Percentiles rank a stretch among this genome's conserved stretches.
Evolutionary conservation across 2,329 filamentous ascomycete species (phyloP).

Genomic region (Colletotrichum eremochloae): DNA sequence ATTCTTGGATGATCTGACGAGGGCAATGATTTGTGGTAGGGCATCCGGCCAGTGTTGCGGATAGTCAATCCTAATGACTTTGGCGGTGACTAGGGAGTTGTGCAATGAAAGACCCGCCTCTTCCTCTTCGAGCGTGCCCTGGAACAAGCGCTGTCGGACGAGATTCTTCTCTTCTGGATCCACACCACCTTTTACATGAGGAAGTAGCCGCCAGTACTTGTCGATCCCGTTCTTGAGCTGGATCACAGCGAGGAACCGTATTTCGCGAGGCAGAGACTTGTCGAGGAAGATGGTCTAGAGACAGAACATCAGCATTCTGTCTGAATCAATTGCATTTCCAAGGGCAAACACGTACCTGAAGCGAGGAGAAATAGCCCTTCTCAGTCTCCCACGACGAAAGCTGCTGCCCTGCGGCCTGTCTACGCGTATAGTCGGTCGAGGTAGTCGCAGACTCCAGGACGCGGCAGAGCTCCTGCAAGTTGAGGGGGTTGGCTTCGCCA

Average conservation of each 20-base stretch:
- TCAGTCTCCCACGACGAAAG: constrained; percentile 79
- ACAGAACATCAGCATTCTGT: constrained; percentile 25
- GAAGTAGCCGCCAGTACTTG: constrained; percentile 86
- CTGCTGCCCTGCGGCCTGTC: constrained; percentile 78
- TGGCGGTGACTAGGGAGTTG: constrained; percentile 88
- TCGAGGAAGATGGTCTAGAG: constrained; percentile 83
- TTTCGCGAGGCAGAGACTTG: constrained; percentile 78
- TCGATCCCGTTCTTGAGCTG: constrained; percentile 98
- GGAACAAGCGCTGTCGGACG: constrained; percentile 81
- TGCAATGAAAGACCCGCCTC: constrained; percentile 84
- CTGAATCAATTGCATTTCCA: background rate
- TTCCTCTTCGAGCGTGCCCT: constrained; percentile 82
- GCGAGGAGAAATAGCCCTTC: constrained; percentile 73
- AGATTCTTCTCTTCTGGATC: constrained; percentile 80
- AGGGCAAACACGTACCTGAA: constrained; percentile 68
- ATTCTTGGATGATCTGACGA: constrained; percentile 71
- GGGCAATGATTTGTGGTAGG: constrained; percentile 70
- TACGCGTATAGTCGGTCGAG: constrained; percentile 71
- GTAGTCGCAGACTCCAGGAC: constrained; percentile 71
- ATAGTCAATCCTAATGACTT: constrained; percentile 90
- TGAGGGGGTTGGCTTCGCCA: constrained; percentile 83
- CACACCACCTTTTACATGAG: constrained; percentile 70
- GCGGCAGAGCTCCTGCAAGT: constrained; percentile 72
- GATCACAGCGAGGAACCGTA: constrained; percentile 91
- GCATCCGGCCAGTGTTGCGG: constrained; percentile 85